These are phyloP conservation scores for Roridomyces roridus DNA, from an alignment of 768 basidiomycete species.

Conservation along the genomic window DNA sequence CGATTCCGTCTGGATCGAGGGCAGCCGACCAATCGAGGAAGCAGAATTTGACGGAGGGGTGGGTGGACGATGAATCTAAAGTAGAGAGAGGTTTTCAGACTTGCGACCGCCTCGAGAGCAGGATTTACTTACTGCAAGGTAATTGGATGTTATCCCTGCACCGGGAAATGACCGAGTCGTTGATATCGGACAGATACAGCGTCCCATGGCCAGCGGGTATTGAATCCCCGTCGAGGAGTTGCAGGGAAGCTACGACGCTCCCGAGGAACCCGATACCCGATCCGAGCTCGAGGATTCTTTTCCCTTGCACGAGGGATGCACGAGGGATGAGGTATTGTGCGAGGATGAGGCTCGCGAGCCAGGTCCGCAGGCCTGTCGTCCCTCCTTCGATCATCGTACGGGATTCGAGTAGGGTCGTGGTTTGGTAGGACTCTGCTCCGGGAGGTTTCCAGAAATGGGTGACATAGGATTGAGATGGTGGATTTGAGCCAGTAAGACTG, in stretches of 20 bases:
- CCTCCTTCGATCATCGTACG: slow-evolving; percentile 75
- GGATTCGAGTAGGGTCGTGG: slow-evolving; percentile 73
- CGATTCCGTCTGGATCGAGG: slow-evolving; percentile 36
- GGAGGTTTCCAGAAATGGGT: slow-evolving; percentile 66
- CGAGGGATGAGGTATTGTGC: slow-evolving; percentile 66
- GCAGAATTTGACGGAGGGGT: slow-evolving; percentile 50
- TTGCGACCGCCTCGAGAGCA: slow-evolving; percentile 30
- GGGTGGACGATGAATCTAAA: slow-evolving; percentile 60
- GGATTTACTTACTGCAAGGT: slow-evolving; percentile 66
- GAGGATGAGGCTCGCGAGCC: slow-evolving; percentile 74
- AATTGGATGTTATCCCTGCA: slow-evolving; percentile 67
- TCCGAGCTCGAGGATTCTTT: slow-evolving; percentile 73
- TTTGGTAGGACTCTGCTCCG: slow-evolving; percentile 39
- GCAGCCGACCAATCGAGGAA: slow-evolving; percentile 75
- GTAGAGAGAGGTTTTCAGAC: not conserved
- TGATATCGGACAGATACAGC: slow-evolving; percentile 68
- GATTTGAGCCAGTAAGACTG: slow-evolving; percentile 29
- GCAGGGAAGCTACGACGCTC: slow-evolving; percentile 62
- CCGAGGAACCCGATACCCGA: slow-evolving; percentile 82
- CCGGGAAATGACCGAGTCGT: slow-evolving; percentile 64
- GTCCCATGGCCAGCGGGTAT: slow-evolving; percentile 11
- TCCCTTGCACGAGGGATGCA: slow-evolving; percentile 53
- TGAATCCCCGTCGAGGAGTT: slow-evolving; percentile 47
- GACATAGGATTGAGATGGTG: slow-evolving; percentile 62
- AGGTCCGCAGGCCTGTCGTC: slow-evolving; percentile 82